Evolutionary conservation across 2,329 filamentous ascomycete genomes (phyloP), one percentile per base, ranked within the genome.

Genomic region (Fusarium sp.): DNA sequence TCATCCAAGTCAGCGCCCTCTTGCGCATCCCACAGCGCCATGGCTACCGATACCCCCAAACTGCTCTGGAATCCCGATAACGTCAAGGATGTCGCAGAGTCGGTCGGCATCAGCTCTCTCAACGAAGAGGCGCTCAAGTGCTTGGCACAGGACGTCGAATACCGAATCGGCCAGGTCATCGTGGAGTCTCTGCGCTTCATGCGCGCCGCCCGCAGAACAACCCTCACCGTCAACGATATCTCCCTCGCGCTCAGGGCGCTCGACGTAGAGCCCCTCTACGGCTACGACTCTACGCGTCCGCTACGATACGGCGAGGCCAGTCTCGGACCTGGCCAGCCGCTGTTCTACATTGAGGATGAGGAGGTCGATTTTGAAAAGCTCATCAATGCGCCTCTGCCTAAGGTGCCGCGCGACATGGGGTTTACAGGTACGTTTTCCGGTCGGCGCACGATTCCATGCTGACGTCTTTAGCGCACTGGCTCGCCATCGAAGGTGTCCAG

Each of bases 291-390:
- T 38, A 96, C 94, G 45, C 88, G 95, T 57, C 94, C 95, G 31
- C 84, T 99, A 77, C 90, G 93, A 60, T 99, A 97, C 79, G 96
- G 96, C 57, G 96, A 99, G 82, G 96, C 96, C 7, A 97, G 93
- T 64, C 85, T 99, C 68, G 96, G 96, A 0, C 94, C 95, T 19
- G 95, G 95, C 15, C 96, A 99, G 82, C 94, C 95, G 59, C 85
- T 99, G 27, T 99, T 95, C 83, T 99, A 99, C 80, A 93, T 99
- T 41, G 96, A 99, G 79, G 96, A 99, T 80, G 96, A 99, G 79
- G 96, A 99, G 85, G 92, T 98, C 60, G 96, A 99, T 82, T 98
- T 99, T 79, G 96, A 99, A 85, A 98, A 98, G 86, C 86, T 99
- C 74, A 98, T 99, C 80, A 99, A 99, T 83, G 94, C 94, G 73